phyloP scores from a whole-genome alignment of 1,139 yeast genomes.

The Yamadazyma diospyri region DNA sequence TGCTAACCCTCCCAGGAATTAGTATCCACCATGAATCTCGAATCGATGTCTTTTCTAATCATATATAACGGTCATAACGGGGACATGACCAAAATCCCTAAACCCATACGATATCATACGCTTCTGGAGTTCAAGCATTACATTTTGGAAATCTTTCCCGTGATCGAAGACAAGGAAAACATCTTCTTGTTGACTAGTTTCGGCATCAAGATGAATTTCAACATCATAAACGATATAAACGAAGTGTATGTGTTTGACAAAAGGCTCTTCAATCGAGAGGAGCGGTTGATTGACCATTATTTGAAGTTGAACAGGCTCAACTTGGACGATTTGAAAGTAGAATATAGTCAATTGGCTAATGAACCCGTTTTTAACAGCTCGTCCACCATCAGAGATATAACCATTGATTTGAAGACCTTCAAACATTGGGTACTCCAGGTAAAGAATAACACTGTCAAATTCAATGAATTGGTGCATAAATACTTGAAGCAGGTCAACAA shows the following conservation, averaged over 20 bases:
- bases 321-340: slow-evolving; percentile 10
- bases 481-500: slow-evolving; percentile 30
- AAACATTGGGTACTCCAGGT: slow-evolving; percentile 28
- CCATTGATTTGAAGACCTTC: slow-evolving; percentile 21
- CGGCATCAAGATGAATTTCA: slow-evolving; percentile 58
- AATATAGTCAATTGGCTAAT: slow-evolving; percentile 8
- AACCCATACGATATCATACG: slow-evolving; percentile 41
- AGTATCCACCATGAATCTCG: slow-evolving; percentile 6
- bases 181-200: slow-evolving; percentile 61
- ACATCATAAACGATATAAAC: slow-evolving; percentile 41
- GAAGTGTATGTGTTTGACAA: slow-evolving; percentile 63
- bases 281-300: slow-evolving; percentile 11
- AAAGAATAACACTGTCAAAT: slow-evolving; percentile 17
- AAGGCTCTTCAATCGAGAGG: slow-evolving; percentile 37
- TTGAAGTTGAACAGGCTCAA: slow-evolving; percentile 14
- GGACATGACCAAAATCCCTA: slow-evolving; percentile 29
- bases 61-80: slow-evolving; percentile 44
- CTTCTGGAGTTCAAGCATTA: slow-evolving; percentile 44
- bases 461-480: slow-evolving; percentile 20
- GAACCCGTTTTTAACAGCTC: background rate
- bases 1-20: too few species aligned
- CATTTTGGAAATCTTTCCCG: slow-evolving; percentile 27
- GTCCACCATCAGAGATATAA: slow-evolving; percentile 18
- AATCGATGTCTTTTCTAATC: slow-evolving; percentile 23
- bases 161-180: slow-evolving; percentile 42